Percentiles rank a stretch among this genome's conserved stretches.
Conservation (phyloP, 179 eudicot genomes). For the Spinacia oleracea region DNA sequence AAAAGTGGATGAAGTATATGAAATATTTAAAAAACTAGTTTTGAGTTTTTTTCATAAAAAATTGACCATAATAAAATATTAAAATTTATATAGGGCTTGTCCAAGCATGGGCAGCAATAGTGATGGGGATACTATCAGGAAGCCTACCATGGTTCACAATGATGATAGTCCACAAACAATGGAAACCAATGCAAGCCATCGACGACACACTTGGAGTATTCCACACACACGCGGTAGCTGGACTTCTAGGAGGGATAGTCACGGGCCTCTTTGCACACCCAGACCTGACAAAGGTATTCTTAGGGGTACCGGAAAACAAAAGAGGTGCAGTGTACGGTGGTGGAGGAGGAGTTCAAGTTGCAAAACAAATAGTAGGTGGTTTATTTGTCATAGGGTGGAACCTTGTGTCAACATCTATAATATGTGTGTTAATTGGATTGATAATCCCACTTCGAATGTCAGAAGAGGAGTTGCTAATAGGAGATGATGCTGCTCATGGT, state of each 20-base stretch:
- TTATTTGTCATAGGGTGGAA: slow-evolving; percentile 56
- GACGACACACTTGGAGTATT: slow-evolving; percentile 70
- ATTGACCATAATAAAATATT: no score
- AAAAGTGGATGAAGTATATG: no score
- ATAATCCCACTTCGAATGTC: slow-evolving; percentile 58
- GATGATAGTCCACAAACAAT: slow-evolving; percentile 66
- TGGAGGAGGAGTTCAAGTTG: slow-evolving; percentile 42
- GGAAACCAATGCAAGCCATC: slow-evolving; percentile 44
- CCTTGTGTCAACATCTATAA: slow-evolving; percentile 47
- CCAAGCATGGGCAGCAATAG: slow-evolving; percentile 64
- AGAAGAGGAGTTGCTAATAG: slow-evolving; percentile 50
- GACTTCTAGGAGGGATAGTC: slow-evolving; percentile 46
- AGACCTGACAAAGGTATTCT: slow-evolving; percentile 35
- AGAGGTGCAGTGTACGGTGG: slow-evolving; percentile 51
- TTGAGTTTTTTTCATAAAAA: no score
- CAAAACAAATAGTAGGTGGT: slow-evolving; percentile 48
- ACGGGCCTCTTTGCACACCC: slow-evolving; percentile 56
- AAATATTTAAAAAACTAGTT: no score
- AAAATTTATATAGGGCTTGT: slow-evolving; percentile 54
- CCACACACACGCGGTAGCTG: slow-evolving; percentile 71
- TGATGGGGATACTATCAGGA: slow-evolving; percentile 52
- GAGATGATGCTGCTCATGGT: slow-evolving; percentile 74
- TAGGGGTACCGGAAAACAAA: slow-evolving; percentile 31
- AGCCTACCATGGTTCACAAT: slow-evolving; percentile 74
- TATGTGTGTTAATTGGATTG: slow-evolving; percentile 35